Conservation (phyloP, 208 protist genomes). For the Leishmania braziliensis region DNA sequence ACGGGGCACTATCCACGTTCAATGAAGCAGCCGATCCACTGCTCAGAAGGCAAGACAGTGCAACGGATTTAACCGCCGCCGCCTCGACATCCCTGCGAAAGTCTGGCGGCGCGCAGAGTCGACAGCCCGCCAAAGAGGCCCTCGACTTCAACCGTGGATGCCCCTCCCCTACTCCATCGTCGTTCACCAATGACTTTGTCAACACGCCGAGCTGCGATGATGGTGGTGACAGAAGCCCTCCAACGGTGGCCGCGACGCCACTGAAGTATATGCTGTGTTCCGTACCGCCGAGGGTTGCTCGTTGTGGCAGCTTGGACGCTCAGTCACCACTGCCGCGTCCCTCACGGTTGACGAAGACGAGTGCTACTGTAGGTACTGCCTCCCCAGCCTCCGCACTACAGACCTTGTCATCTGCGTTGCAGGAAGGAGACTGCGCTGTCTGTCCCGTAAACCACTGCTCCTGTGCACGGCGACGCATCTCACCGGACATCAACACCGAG, state of each 20-base stretch:
- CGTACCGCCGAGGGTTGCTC: neutral
- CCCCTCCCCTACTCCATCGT: conserved; percentile 11
- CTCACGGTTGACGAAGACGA: neutral
- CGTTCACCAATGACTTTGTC: conserved; percentile 3
- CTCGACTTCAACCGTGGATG: conserved; percentile 10
- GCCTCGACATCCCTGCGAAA: neutral
- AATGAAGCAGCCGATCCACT: neutral
- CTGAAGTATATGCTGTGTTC: neutral
- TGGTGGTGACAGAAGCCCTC: neutral
- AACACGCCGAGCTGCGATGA: neutral
- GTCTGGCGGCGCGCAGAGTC: neutral
- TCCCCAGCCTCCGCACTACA: neutral
- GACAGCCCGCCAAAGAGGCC: neutral
- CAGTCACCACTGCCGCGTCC: neutral
- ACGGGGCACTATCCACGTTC: neutral
- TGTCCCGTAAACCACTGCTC: neutral
- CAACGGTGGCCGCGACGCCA: conserved; percentile 7
- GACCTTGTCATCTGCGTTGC: neutral
- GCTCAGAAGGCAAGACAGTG: neutral
- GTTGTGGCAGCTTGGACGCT: neutral
- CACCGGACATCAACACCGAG: conserved; percentile 9
- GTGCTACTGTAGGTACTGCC: neutral
- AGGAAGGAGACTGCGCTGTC: neutral
- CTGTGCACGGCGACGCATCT: conserved; percentile 16
- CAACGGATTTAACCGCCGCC: neutral